Percentiles rank a stretch among this genome's conserved stretches.
phyloP scores from a whole-genome alignment of 352 stramenopile species.

The Phytophthora ohioensis region DNA sequence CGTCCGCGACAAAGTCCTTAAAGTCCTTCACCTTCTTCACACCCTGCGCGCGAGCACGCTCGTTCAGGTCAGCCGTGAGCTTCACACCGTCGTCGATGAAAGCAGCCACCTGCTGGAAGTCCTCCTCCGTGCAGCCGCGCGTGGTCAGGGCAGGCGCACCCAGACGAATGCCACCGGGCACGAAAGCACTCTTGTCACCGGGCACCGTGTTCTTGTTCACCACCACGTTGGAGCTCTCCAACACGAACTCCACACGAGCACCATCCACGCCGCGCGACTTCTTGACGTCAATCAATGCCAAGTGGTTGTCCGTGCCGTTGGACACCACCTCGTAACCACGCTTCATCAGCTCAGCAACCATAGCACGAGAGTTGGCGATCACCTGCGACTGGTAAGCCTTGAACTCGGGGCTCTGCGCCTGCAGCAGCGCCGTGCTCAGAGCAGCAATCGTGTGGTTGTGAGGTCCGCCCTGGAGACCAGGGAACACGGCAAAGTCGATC shows the following conservation, averaged over 20 bases:
- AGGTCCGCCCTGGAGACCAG: conserved; percentile 97
- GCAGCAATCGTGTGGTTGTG: conserved; percentile 99
- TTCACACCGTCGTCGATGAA: conserved; percentile 97
- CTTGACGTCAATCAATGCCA: conserved; percentile 98
- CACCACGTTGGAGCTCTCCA: conserved; percentile 97
- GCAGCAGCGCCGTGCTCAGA: conserved; percentile 97
- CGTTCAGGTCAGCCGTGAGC: conserved; percentile 93
- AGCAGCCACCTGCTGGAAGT: conserved; percentile 95
- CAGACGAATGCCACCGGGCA: conserved; percentile 97
- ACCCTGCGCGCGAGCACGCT: conserved; percentile 91
- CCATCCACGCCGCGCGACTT: conserved; percentile 93
- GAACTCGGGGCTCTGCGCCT: conserved; percentile 95
- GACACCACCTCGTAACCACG: conserved; percentile 97
- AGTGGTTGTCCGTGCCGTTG: conserved; percentile 99
- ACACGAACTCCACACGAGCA: conserved; percentile 96
- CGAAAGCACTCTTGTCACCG: conserved; percentile 97
- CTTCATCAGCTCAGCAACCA: conserved; percentile 90
- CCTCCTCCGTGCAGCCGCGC: conserved; percentile 95
- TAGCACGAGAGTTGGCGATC: conserved; percentile 89
- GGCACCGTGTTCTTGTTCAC: conserved; percentile 99
- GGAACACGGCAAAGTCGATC: conserved; percentile 99
- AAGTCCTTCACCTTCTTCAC: conserved; percentile 96
- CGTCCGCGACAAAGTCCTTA: conserved; percentile 78
- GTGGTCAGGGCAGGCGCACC: conserved; percentile 96
- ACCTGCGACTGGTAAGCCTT: conserved; percentile 98